These are phyloP conservation scores for Pleurotus ostreatus DNA, from an alignment of 768 basidiomycete species.

Conservation along the genomic window DNA sequence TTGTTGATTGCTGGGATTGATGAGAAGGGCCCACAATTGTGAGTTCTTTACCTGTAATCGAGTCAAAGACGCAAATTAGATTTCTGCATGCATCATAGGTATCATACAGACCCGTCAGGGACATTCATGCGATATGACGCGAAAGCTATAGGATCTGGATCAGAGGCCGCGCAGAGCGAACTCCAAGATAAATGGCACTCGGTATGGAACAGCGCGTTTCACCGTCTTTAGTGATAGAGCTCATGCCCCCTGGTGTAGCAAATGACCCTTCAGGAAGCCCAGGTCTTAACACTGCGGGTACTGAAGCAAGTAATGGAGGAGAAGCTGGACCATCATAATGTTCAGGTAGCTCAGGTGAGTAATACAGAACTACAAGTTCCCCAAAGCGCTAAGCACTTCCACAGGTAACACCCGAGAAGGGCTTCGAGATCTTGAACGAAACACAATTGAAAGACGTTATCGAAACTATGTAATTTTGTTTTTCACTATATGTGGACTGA, in stretches of 20 bases:
- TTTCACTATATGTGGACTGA: neutral
- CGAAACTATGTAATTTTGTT: constrained; percentile 64
- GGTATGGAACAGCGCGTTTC: constrained; percentile 37
- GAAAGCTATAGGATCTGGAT: constrained; percentile 97
- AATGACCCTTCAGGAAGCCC: constrained; percentile 89
- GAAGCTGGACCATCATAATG: constrained; percentile 97
- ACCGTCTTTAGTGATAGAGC: neutral
- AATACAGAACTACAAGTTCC: neutral
- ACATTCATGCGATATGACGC: constrained; percentile 97
- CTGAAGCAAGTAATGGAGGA: constrained; percentile 99
- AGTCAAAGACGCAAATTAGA: neutral
- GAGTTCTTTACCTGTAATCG: constrained; percentile 26
- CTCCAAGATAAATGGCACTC: constrained; percentile 97
- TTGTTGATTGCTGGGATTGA: constrained; percentile 96
- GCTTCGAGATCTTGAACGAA: constrained; percentile 90
- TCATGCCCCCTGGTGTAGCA: constrained; percentile 45
- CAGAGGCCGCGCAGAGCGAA: constrained; percentile 95
- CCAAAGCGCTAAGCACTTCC: constrained; percentile 2
- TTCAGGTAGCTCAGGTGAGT: constrained; percentile 89
- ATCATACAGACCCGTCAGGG: constrained; percentile 97
- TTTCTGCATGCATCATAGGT: constrained; percentile 43
- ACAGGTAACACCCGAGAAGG: constrained; percentile 76
- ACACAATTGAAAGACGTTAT: constrained; percentile 78
- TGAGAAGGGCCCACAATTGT: constrained; percentile 95
- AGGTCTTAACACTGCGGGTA: constrained; percentile 79